Base-by-base conservation (phyloP, 768 basidiomycete genomes). In the Chalciporus chontae region DNA sequence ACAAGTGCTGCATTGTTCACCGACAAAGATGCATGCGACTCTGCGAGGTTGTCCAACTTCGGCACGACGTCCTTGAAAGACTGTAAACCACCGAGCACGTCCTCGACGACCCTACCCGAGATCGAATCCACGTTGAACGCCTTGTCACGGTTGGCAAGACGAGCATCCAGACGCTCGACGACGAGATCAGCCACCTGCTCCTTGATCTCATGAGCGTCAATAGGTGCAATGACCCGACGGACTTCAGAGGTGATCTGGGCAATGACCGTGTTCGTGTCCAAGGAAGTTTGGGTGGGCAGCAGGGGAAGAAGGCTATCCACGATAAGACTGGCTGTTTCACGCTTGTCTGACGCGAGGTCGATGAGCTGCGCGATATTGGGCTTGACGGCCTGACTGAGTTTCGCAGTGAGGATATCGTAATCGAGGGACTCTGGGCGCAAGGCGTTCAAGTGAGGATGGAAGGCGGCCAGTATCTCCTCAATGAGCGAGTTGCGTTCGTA, bases 181-280 rank as follows among this genome's bases (percentile, higher is more conserved):
- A 93, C 90, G 24, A 92, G 78, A 62, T 91, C 90, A 2, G 90
- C 87, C 0, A 93, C 89, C 60, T 90, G 87, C 60, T 92, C 90
- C 72, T 90, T 90, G 63, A 93, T 87, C 64, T 87, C 86, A 57
- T 90, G 87, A 0, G 87, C 81, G 59, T 93, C 90, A 19, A 92
- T 78, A 0, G 85, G 86, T 0, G 81, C 84, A 51, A 88, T 83
- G 23, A 83, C 78, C 19, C 78, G 77, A 45, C 84, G 79, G 37
- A 93, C 77, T 66, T 91, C 90, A 2, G 78, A 69, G 4, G 79
- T 79, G 43, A 93, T 71, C 53, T 87, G 74, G 21, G 74, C 63
- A 8, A 80, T 75, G 43, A 91, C 68, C 3, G 74, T 71, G 42
- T 81, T 77, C 1, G 76, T 74, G 58, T 91, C 83, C 29, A 76